Evolutionary conservation across 1,284 basidiomycete species (phyloP).

Genomic region (Tilletia walkeri): DNA sequence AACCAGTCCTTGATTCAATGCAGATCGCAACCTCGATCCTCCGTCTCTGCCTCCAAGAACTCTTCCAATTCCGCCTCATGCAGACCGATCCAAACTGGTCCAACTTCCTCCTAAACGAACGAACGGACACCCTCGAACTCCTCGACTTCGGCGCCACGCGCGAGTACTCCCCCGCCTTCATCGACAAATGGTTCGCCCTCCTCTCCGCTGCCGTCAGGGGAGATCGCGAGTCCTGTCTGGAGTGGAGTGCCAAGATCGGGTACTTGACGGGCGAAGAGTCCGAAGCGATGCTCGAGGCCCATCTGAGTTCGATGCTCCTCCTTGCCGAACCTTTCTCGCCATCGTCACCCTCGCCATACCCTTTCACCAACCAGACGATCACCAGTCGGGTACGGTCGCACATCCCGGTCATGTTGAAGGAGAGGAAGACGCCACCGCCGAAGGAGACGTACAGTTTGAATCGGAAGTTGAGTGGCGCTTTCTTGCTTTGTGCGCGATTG

Average conservation of each 20-base stretch:
- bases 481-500: conserved; percentile 82
- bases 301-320: conserved; percentile 73
- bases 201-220: conserved; percentile 74
- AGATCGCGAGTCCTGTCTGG: conserved; percentile 69
- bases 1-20: no score
- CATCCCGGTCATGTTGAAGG: conserved; percentile 86
- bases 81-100: conserved; percentile 99
- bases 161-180: conserved; percentile 80
- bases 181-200: conserved; percentile 80
- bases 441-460: conserved; percentile 92
- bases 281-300: conserved; percentile 83
- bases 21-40: conserved; percentile 82
- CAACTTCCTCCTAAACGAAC: conserved; percentile 85
- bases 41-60: conserved; percentile 81
- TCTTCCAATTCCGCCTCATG: conserved; percentile 89
- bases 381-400: conserved; percentile 72
- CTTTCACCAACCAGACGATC: conserved; percentile 68
- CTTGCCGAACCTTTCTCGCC: conserved; percentile 76
- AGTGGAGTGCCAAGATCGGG: conserved; percentile 75
- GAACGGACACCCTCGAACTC: conserved; percentile 66
- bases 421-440: conserved; percentile 87
- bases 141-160: conserved; percentile 96
- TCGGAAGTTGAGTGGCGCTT: conserved; percentile 88
- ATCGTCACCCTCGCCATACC: conserved; percentile 65
- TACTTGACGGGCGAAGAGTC: conserved; percentile 89